Evolutionary conservation across 2,329 filamentous ascomycete species (phyloP).

Genomic region (Aspergillus sergii): DNA sequence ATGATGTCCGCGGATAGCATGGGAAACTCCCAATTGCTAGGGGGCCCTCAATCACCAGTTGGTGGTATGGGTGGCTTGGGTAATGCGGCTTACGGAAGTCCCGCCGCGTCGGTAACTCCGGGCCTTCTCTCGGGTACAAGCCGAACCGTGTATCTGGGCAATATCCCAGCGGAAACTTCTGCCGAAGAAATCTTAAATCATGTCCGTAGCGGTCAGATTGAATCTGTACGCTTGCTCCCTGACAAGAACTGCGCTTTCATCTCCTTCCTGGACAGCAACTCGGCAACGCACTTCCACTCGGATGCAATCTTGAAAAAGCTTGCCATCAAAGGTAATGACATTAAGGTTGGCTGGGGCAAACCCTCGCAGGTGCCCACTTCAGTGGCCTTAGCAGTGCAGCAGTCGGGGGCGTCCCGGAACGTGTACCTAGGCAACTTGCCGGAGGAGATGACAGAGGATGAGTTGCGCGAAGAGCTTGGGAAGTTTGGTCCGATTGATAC

Average conservation of each 20-base stretch:
- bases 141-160: constrained; percentile 94
- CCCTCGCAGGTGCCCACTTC: constrained; percentile 97
- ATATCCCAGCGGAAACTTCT: constrained; percentile 96
- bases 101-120: constrained; percentile 75
- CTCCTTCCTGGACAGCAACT: constrained; percentile 96
- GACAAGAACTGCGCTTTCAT: constrained; percentile 99
- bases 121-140: constrained; percentile 86
- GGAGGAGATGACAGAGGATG: constrained; percentile 87
- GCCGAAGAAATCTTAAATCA: constrained; percentile 97
- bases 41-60: constrained; percentile 82
- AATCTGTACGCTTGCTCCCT: constrained; percentile 93
- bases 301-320: constrained; percentile 99
- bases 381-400: constrained; percentile 94
- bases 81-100: constrained; percentile 61
- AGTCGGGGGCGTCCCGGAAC: constrained; percentile 94
- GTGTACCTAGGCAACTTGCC: constrained; percentile 94
- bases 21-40: constrained; percentile 77
- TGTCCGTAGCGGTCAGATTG: constrained; percentile 95
- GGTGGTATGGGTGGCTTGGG: constrained; percentile 69
- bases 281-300: constrained; percentile 97
- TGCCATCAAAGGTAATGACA: constrained; percentile 96
- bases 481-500: constrained; percentile 98
- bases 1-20: constrained; percentile 85
- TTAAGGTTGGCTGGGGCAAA: constrained; percentile 99
- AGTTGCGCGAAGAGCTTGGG: constrained; percentile 89